These are phyloP conservation scores for Blyttiomyces sp. DNA, from an alignment of 371 early-diverging fungal species.

Conservation along the genomic window DNA sequence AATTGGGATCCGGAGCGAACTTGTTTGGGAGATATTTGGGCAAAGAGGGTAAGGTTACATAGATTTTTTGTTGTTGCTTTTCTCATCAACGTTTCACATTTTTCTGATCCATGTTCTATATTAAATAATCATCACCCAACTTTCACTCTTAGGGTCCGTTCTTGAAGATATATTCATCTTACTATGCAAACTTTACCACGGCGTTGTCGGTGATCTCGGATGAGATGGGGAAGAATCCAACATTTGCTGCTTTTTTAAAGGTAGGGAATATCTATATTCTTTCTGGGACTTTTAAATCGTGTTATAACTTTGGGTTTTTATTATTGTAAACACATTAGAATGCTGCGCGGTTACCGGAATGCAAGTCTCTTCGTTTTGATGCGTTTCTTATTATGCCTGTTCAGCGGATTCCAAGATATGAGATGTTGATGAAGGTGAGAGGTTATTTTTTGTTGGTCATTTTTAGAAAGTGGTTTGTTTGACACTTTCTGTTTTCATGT, in stretches of 20 bases:
- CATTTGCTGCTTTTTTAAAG: conserved; percentile 29
- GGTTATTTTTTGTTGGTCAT: conserved; percentile 22
- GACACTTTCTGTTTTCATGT: background rate
- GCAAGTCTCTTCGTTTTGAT: conserved; percentile 53
- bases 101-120: background rate
- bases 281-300: conserved; percentile 34
- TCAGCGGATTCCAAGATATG: conserved; percentile 76
- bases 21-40: conserved; percentile 66
- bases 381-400: conserved; percentile 73
- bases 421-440: conserved; percentile 44
- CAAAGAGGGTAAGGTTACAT: conserved; percentile 54
- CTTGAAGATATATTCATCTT: conserved; percentile 67
- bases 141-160: conserved; percentile 43
- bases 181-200: conserved; percentile 65
- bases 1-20: conserved; percentile 52
- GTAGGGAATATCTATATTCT: conserved; percentile 17
- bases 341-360: conserved; percentile 14
- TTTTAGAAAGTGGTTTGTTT: background rate
- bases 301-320: background rate
- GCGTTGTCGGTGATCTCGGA: conserved; percentile 49
- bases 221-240: conserved; percentile 3
- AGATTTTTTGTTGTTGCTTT: background rate
- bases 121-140: background rate
- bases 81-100: background rate
- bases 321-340: no score